A percentile compares a stretch with the other conserved stretches of the same genome.
phyloP scores from a whole-genome alignment of 2,329 filamentous ascomycete species.

The Fusarium paranaense region DNA sequence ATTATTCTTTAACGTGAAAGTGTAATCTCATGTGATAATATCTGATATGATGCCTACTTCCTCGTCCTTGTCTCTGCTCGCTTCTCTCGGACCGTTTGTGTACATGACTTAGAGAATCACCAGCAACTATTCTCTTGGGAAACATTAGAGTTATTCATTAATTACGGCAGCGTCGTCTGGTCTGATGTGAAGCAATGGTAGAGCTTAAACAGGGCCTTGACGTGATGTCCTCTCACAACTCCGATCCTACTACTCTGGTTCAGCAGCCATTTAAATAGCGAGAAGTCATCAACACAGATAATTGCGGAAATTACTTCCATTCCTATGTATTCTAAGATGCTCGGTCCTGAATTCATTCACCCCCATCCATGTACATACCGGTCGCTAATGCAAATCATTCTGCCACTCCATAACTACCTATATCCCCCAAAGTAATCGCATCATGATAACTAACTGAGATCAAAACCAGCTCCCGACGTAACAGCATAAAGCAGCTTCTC shows the following conservation, averaged over 20 bases:
- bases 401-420: not conserved
- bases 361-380: slow-evolving; percentile 5
- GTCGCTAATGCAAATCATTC: slow-evolving; percentile 33
- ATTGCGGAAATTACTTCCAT: not conserved
- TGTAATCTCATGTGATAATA: not conserved
- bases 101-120: too few species aligned
- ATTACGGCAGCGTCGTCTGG: not conserved
- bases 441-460: slow-evolving; percentile 69
- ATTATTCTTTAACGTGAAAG: not conserved
- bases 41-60: not conserved
- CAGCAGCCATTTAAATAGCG: not conserved
- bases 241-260: not conserved
- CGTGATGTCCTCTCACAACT: not conserved
- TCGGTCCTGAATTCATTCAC: not conserved
- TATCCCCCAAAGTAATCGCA: slow-evolving; percentile 2
- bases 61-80: not conserved
- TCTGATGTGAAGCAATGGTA: not conserved
- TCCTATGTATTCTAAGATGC: not conserved
- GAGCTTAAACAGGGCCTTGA: not conserved
- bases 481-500: slow-evolving; percentile 91
- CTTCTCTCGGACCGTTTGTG: not conserved
- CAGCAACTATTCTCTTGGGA: too few species aligned
- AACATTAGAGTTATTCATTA: not conserved
- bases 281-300: not conserved
- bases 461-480: slow-evolving; percentile 91